A percentile compares a stretch with the other conserved stretches of the same genome.
Evolutionary conservation across 441 rosid genomes (phyloP).

Genomic region (Gossypium davidsonii): DNA sequence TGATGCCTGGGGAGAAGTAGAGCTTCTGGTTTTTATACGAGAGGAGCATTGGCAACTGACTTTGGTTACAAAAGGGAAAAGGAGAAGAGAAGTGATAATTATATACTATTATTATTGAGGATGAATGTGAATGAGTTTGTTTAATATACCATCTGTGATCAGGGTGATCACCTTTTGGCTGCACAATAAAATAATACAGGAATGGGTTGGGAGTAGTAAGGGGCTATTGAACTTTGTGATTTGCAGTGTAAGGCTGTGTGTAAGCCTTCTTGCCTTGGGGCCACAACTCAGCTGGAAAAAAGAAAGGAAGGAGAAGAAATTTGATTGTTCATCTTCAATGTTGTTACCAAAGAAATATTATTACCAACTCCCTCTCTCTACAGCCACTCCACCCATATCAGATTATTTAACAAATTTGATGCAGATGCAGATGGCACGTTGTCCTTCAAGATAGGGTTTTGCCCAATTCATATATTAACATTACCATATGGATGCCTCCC

Average conservation of each 20-base stretch:
- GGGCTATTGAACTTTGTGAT: slow-evolving; percentile 4
- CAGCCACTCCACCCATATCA: background rate
- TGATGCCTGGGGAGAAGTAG: slow-evolving; percentile 33
- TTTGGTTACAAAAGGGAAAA: background rate
- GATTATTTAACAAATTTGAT: background rate
- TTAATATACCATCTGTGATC: background rate
- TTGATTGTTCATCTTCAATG: background rate
- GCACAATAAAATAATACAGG: background rate
- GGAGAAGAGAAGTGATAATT: background rate
- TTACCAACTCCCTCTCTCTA: background rate
- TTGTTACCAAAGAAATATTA: background rate
- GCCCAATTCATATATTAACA: too few species aligned
- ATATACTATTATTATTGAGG: background rate
- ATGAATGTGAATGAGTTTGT: background rate
- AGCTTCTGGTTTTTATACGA: slow-evolving; percentile 4
- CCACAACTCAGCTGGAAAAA: background rate
- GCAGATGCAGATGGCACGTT: too few species aligned
- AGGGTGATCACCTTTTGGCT: background rate
- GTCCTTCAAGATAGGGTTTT: too few species aligned
- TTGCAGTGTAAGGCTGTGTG: background rate
- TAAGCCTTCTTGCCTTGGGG: background rate
- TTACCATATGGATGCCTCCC: background rate
- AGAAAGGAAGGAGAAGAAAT: background rate
- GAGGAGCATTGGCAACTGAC: background rate
- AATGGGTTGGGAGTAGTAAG: slow-evolving; percentile 10